A percentile compares a stretch with the other conserved stretches of the same genome.
Evolutionary conservation across 2,329 filamentous ascomycete species (phyloP).

Genomic region (Colletotrichum echinochloae): DNA sequence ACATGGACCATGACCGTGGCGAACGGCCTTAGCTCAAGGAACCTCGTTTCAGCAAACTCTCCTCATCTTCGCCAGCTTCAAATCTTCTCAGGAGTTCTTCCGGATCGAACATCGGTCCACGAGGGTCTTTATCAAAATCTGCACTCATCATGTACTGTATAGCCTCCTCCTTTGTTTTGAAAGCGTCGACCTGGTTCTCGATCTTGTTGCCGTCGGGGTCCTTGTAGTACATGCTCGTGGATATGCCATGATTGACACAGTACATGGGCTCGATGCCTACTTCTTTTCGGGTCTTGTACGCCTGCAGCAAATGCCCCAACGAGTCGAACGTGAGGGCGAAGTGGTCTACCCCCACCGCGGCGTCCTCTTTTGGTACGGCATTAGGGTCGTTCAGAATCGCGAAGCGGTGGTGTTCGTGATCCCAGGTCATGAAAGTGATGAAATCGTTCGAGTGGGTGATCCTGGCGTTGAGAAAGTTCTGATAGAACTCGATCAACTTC

Average conservation of each 20-base stretch:
- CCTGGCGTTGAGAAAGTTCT: slow-evolving; percentile 51
- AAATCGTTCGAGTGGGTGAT: slow-evolving; percentile 44
- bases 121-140: slow-evolving; percentile 55
- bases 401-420: slow-evolving; percentile 62
- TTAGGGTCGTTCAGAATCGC: slow-evolving; percentile 51
- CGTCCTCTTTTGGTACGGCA: slow-evolving; percentile 42
- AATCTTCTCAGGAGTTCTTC: slow-evolving; percentile 30
- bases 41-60: slow-evolving; percentile 10
- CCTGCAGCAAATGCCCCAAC: slow-evolving; percentile 49
- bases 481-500: slow-evolving; percentile 52
- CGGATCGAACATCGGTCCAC: slow-evolving; percentile 18
- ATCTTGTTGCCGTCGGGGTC: slow-evolving; percentile 63
- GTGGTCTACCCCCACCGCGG: slow-evolving; percentile 53
- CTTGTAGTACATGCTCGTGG: slow-evolving; percentile 60
- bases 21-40: not conserved
- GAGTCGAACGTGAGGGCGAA: slow-evolving; percentile 55
- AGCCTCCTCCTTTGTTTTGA: slow-evolving; percentile 52
- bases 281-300: slow-evolving; percentile 53
- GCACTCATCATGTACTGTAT: slow-evolving; percentile 53
- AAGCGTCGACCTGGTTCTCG: slow-evolving; percentile 61
- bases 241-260: slow-evolving; percentile 61
- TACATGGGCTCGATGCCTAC: slow-evolving; percentile 54
- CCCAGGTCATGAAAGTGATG: slow-evolving; percentile 56
- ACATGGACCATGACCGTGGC: not conserved
- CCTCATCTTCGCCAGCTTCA: slow-evolving; percentile 20